Conservation (phyloP, 1,284 basidiomycete genomes). For the Stygiomarasmius scandens region DNA sequence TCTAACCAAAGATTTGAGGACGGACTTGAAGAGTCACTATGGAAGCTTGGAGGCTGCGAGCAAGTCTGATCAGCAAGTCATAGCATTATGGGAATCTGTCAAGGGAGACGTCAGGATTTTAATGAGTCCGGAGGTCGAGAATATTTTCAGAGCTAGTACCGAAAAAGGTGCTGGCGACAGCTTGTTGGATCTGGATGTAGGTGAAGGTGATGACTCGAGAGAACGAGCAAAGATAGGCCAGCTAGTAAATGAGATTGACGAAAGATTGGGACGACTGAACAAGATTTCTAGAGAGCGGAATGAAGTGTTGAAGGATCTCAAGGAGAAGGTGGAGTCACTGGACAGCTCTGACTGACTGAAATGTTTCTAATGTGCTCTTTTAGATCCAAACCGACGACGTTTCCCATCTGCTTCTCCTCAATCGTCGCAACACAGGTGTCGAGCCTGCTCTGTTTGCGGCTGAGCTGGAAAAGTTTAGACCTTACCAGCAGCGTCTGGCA, state of each 20-base stretch:
- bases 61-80: conserved; percentile 79
- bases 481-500: conserved; percentile 83
- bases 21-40: conserved; percentile 81
- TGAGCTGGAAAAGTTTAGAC: conserved; percentile 94
- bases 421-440: conserved; percentile 82
- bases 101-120: conserved; percentile 71
- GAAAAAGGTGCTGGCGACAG: conserved; percentile 47
- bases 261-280: conserved; percentile 73
- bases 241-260: conserved; percentile 78
- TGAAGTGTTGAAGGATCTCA: conserved; percentile 90
- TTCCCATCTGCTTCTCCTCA: conserved; percentile 90
- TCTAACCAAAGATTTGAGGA: conserved; percentile 72
- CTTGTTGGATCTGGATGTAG: conserved; percentile 74
- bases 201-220: conserved; percentile 65
- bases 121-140: conserved; percentile 67
- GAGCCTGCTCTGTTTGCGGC: conserved; percentile 89
- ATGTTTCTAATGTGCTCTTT: neutral
- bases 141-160: conserved; percentile 67
- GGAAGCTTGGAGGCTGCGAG: conserved; percentile 79
- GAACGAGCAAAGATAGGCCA: conserved; percentile 69
- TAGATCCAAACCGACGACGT: conserved; percentile 97
- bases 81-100: conserved; percentile 74
- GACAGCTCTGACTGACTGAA: no score
- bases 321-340: conserved; percentile 72
- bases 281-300: conserved; percentile 85